A percentile compares a stretch with the other conserved stretches of the same genome.
phyloP scores from a whole-genome alignment of 805 yeast species.

The Cyberlindnera mississippiensis region DNA sequence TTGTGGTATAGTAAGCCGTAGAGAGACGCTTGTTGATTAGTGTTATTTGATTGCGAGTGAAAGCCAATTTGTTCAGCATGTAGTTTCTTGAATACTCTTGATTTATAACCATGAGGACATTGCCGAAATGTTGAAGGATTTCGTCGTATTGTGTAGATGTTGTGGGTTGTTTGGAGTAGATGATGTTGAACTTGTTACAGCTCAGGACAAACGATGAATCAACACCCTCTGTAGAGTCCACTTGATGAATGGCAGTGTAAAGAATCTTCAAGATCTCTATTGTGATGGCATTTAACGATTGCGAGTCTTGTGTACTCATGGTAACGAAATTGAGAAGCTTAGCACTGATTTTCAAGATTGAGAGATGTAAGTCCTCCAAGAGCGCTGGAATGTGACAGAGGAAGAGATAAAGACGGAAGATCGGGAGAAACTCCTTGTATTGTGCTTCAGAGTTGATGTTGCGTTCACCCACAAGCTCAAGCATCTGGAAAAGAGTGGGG shows the following conservation, averaged over 20 bases:
- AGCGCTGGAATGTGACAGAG: slow-evolving; percentile 17
- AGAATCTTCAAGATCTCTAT: slow-evolving; percentile 28
- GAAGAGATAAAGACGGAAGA: slow-evolving; percentile 25
- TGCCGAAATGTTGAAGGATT: slow-evolving; percentile 27
- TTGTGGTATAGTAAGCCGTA: neutral
- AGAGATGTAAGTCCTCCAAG: slow-evolving; percentile 10
- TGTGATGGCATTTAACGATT: slow-evolving; percentile 22
- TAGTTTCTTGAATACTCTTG: slow-evolving; percentile 23
- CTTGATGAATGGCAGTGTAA: slow-evolving; percentile 25
- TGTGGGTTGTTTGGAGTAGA: slow-evolving; percentile 15
- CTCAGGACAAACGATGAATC: slow-evolving; percentile 28
- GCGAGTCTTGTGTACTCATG: slow-evolving; percentile 19
- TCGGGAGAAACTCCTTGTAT: slow-evolving; percentile 25
- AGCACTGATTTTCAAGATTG: slow-evolving; percentile 21
- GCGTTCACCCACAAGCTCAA: slow-evolving; percentile 26
- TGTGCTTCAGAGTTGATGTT: slow-evolving; percentile 24
- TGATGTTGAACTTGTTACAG: slow-evolving; percentile 26
- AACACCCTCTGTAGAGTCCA: slow-evolving; percentile 22
- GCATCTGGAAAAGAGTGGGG: slow-evolving; percentile 14
- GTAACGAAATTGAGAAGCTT: slow-evolving; percentile 27
- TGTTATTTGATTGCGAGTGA: slow-evolving; percentile 20
- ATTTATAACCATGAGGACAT: slow-evolving; percentile 24
- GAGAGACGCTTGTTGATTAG: slow-evolving; percentile 17
- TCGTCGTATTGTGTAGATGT: slow-evolving; percentile 24
- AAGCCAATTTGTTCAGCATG: slow-evolving; percentile 26